These are phyloP conservation scores for Suhomyces panamericanus DNA, from an alignment of 1,139 yeast genomes.

Conservation along the genomic window DNA sequence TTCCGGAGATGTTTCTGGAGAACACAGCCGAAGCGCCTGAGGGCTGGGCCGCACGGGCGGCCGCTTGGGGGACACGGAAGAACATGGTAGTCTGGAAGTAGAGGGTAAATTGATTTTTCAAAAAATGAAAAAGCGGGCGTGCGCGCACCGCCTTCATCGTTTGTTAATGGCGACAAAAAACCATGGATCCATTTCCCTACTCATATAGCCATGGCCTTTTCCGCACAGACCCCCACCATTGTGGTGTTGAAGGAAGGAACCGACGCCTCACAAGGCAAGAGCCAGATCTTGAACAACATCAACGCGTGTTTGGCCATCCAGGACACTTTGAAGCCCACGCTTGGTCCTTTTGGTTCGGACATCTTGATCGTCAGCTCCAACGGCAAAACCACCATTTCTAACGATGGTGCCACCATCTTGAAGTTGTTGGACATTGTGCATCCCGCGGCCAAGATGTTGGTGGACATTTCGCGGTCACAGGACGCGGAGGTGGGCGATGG, in stretches of 20 bases:
- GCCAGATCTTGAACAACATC: slow-evolving; percentile 91
- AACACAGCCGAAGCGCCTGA: slow-evolving; percentile 12
- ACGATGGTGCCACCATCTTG: slow-evolving; percentile 96
- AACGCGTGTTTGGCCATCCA: slow-evolving; percentile 97
- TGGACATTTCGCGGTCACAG: slow-evolving; percentile 93
- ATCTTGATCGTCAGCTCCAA: slow-evolving; percentile 79
- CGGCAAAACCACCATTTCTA: slow-evolving; percentile 91
- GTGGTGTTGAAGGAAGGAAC: slow-evolving; percentile 98
- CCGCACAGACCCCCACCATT: slow-evolving; percentile 92
- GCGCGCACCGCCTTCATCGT: slow-evolving; percentile 7
- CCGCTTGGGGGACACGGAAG: neutral
- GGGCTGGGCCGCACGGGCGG: slow-evolving; percentile 2
- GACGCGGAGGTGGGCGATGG: slow-evolving; percentile 99
- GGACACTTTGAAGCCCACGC: slow-evolving; percentile 90
- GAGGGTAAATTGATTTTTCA: neutral
- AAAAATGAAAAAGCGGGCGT: slow-evolving; percentile 6
- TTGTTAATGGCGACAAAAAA: slow-evolving; percentile 4
- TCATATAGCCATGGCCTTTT: slow-evolving; percentile 63
- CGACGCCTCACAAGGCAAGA: slow-evolving; percentile 93
- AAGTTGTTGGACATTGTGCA: slow-evolving; percentile 92
- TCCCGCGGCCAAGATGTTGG: slow-evolving; percentile 95
- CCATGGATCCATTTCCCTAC: neutral
- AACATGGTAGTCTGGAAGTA: neutral
- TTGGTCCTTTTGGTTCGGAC: slow-evolving; percentile 97
- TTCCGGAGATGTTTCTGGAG: slow-evolving; percentile 31